These are phyloP conservation scores for Madurella mycetomatis DNA, from an alignment of 2,329 filamentous ascomycete genomes.

Conservation along the genomic window DNA sequence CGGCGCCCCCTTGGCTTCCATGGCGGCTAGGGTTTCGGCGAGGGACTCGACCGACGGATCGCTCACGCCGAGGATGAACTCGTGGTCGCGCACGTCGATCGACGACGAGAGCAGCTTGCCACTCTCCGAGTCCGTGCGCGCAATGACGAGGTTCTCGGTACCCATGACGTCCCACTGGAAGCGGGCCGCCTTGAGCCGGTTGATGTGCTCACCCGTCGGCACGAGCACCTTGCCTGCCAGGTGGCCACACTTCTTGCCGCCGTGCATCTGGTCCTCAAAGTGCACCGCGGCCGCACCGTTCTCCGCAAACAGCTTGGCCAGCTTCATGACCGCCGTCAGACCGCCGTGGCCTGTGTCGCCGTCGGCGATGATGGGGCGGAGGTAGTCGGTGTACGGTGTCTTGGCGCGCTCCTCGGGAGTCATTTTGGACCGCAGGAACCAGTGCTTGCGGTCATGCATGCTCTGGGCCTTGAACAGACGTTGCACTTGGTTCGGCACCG, in stretches of 20 bases:
- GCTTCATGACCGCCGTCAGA: slow-evolving; percentile 85
- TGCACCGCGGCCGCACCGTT: slow-evolving; percentile 95
- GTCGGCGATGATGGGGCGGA: slow-evolving; percentile 92
- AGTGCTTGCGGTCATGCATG: slow-evolving; percentile 94
- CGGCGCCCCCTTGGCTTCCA: slow-evolving; percentile 76
- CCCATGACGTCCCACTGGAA: slow-evolving; percentile 99
- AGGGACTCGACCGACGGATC: slow-evolving; percentile 71
- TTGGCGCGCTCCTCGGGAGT: slow-evolving; percentile 65
- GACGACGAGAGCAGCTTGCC: slow-evolving; percentile 85
- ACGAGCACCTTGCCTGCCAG: slow-evolving; percentile 94
- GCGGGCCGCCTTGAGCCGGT: slow-evolving; percentile 81
- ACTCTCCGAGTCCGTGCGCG: slow-evolving; percentile 91
- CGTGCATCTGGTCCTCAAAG: slow-evolving; percentile 96
- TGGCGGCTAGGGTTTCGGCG: slow-evolving; percentile 81
- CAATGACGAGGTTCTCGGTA: slow-evolving; percentile 88
- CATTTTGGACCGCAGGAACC: slow-evolving; percentile 78
- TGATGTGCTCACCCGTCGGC: slow-evolving; percentile 92
- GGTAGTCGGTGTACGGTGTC: slow-evolving; percentile 84
- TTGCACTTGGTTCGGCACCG: slow-evolving; percentile 96
- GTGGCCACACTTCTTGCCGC: slow-evolving; percentile 97
- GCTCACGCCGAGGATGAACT: slow-evolving; percentile 87
- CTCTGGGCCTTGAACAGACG: slow-evolving; percentile 93
- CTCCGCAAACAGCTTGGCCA: slow-evolving; percentile 96
- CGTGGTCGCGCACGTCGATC: slow-evolving; percentile 91
- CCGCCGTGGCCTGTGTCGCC: slow-evolving; percentile 96